Conservation (phyloP, 2,329 filamentous ascomycete species). For the Talaromyces pinophilus region DNA sequence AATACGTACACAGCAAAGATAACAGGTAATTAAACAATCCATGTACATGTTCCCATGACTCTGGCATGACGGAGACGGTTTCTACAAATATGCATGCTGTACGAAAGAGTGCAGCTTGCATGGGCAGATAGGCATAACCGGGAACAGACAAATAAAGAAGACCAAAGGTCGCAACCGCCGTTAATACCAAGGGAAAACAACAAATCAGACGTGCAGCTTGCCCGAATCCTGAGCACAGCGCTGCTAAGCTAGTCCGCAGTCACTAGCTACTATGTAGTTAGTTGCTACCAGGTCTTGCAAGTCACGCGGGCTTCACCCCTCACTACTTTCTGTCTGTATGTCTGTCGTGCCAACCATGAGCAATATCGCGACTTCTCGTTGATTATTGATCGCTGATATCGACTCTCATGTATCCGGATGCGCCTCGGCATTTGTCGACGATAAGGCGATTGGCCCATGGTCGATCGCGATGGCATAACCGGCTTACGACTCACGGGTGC, state of each 20-base stretch:
- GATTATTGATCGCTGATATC: constrained; percentile 9
- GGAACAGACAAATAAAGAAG: neutral
- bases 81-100: constrained; percentile 1
- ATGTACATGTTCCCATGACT: constrained; percentile 7
- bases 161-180: neutral
- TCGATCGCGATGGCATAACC: neutral
- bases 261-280: neutral
- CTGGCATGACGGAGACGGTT: neutral
- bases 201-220: constrained; percentile 11
- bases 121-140: neutral
- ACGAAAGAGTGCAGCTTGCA: constrained; percentile 9
- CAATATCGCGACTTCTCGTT: neutral
- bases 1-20: neutral
- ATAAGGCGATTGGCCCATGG: constrained; percentile 1
- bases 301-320: constrained; percentile 8
- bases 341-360: neutral
- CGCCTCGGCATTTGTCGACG: neutral
- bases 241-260: neutral
- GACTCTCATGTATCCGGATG: neutral
- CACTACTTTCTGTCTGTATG: neutral
- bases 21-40: neutral
- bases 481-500: neutral
- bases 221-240: neutral
- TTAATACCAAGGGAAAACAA: neutral
- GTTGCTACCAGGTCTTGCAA: constrained; percentile 4